Conservation (phyloP, 116 monocot species). For the Iris pallida region DNA sequence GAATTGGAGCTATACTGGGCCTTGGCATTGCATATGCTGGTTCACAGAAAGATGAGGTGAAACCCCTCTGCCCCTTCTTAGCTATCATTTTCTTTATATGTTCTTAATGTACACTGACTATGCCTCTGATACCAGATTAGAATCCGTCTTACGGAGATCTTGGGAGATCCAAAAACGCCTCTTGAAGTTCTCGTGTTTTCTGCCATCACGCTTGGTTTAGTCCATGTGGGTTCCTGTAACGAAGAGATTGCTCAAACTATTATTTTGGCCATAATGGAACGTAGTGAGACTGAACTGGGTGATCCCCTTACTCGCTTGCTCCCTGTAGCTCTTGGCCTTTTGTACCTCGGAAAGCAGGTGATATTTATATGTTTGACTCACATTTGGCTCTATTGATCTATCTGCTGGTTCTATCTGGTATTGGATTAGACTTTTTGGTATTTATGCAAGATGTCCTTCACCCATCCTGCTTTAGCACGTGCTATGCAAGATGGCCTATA, state of each 20-base stretch:
- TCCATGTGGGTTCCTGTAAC: slow-evolving; percentile 85
- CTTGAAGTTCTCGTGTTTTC: slow-evolving; percentile 83
- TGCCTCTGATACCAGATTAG: slow-evolving; percentile 35
- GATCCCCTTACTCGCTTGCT: slow-evolving; percentile 77
- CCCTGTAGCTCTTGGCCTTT: slow-evolving; percentile 84
- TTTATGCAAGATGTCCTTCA: too few species aligned
- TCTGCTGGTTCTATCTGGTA: too few species aligned
- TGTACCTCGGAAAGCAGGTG: slow-evolving; percentile 96
- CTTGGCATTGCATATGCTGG: slow-evolving; percentile 97
- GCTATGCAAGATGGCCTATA: too few species aligned
- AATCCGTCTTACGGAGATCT: slow-evolving; percentile 34
- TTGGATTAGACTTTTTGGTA: too few species aligned
- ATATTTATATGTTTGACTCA: background rate
- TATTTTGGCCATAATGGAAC: slow-evolving; percentile 79
- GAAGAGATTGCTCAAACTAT: slow-evolving; percentile 91
- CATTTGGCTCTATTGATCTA: too few species aligned
- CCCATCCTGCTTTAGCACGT: too few species aligned
- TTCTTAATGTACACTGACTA: background rate
- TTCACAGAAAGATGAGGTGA: slow-evolving; percentile 85
- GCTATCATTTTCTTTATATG: too few species aligned
- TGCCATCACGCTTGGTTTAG: slow-evolving; percentile 72
- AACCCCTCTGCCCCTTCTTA: background rate
- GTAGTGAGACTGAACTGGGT: slow-evolving; percentile 71
- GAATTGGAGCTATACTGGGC: slow-evolving; percentile 87
- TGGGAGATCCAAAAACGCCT: slow-evolving; percentile 63